Evolutionary conservation across 129 eudicot genomes (phyloP), one percentile per base, ranked within the genome.

Genomic region (Glebionis coronaria): DNA sequence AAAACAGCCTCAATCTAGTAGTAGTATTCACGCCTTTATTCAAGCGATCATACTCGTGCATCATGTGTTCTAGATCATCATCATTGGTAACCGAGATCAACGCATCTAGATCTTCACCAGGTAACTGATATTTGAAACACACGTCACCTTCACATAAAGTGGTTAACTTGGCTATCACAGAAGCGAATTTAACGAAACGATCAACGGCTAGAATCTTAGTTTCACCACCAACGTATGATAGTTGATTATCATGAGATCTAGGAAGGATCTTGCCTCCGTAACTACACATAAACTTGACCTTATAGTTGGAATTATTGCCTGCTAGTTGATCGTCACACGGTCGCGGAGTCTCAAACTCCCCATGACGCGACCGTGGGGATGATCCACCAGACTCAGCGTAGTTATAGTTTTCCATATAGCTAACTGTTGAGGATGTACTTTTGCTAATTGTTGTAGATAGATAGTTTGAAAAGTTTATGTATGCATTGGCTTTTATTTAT

Each of bases 211-310:
- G 58, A 58, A 90, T 90, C 46, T 84, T 86, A 9, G 97, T 90
- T 57, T 90, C 95, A 13, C 97, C 97, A 31, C 88, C 95, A 40
- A 90, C 72, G 64, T 90, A 90, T 23, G 90, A 31, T 3, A 86
- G 56, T 55, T 77, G 90, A 49, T 90, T 83, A 28, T 86, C 95
- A 56, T 86, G 86, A n/a, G 97, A 84, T 8, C 97, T 74, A 13
- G 97, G 97, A 11, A 76, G 87, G 20, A 90, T 90, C 64, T 90
- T 83, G 50, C 97, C 97, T 35, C 97, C 97, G 50, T 90, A 90
- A 63, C 97, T 90, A 71, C 87, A 86, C 90, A 90, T 90, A 61
- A 90, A 73, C 50, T 84, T 86, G 13, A 83, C 95, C 40, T 75
- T 85, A 65, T 78, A 79, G 61, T 68, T 42, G 52, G 75, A n/a